Base-by-base conservation (phyloP, 768 basidiomycete genomes). In the Suillus lakei region DNA sequence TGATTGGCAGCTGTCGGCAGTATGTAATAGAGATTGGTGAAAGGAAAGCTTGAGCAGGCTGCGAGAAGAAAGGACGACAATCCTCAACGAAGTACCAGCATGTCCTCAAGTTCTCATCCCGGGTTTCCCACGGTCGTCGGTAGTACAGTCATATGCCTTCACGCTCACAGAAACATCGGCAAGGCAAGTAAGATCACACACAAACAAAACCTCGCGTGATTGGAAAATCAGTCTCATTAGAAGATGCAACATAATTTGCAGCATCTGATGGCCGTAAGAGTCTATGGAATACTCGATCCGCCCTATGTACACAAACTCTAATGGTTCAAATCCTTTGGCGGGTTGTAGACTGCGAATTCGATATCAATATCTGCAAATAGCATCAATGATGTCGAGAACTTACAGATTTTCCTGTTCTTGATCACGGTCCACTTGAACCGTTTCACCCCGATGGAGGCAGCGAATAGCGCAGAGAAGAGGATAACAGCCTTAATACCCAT, bases 401-500 rank as follows among this genome's bases (percentile, higher is more conserved):
- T 67, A 94, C 94, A 70, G 65, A 98, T 88, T 82, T 97, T 98
- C 82, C 96, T 87, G 84, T 90, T 93, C 88, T 98, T 98, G 80
- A 98, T 88, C 60, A 84, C 82, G 7, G 84, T 82, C 95, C 95
- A 98, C 80, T 98, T 98, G 88, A 95, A 96, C 73, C 95, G 88
- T 82, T 99, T 99, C 74, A 96, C 86, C 75, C 95, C 95, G 70
- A 99, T 74, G 70, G 89, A 90, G 76, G 97, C 72, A 21, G 88
- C 88, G 61, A 89, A 91, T 76, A 98, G 82, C 15, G 89, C 80
- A 50, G 96, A 93, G 81, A 99, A 92, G 76, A 99, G 84, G 76
- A 98, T 96, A 71, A 96, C 88, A 26, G 95, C 96, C 82, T 98
- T 96, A 78, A 99, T 83, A 69, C 98, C 97, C 75, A 91, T 90